A percentile compares a stretch with the other conserved stretches of the same genome.
These are phyloP conservation scores for Pythium sp. DNA, from an alignment of 352 stramenopile species.

Conservation along the genomic window DNA sequence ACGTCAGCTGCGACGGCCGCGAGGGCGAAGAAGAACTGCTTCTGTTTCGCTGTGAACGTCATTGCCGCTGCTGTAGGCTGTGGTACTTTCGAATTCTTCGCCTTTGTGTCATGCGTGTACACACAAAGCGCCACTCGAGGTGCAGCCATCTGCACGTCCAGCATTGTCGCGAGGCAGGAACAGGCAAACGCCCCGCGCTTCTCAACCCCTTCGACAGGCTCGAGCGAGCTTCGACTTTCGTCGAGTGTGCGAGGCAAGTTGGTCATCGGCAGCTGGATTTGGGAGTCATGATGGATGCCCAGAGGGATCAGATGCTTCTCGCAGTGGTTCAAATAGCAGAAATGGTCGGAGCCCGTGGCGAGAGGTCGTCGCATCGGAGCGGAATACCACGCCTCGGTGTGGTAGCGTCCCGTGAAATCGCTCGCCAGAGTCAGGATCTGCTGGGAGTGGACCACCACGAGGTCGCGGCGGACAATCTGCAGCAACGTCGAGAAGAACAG, in stretches of 20 bases:
- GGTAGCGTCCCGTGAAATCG: constrained; percentile 62
- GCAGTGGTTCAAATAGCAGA: constrained; percentile 59
- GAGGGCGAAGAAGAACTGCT: constrained; percentile 55
- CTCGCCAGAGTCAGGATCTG: constrained; percentile 59
- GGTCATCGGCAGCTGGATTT: constrained; percentile 60
- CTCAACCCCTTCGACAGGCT: constrained; percentile 45
- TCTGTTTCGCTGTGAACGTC: constrained; percentile 50
- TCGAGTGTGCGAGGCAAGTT: constrained; percentile 72
- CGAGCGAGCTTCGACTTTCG: constrained; percentile 32
- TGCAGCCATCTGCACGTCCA: constrained; percentile 31
- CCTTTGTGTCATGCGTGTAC: constrained; percentile 45
- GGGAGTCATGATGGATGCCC: constrained; percentile 48
- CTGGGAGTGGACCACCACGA: constrained; percentile 57
- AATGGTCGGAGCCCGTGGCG: constrained; percentile 27
- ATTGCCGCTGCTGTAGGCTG: not conserved
- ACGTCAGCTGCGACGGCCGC: constrained; percentile 45
- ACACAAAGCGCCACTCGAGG: constrained; percentile 52
- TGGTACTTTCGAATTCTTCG: not conserved
- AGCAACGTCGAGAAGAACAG: constrained; percentile 38
- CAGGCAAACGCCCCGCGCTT: constrained; percentile 54
- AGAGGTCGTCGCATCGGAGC: constrained; percentile 31
- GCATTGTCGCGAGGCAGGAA: constrained; percentile 57
- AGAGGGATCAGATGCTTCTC: constrained; percentile 25
- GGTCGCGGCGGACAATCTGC: constrained; percentile 41
- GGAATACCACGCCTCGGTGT: constrained; percentile 53